phyloP scores from a whole-genome alignment of 2,329 filamentous ascomycete genomes.

The Hypoxylon rubiginosum region DNA sequence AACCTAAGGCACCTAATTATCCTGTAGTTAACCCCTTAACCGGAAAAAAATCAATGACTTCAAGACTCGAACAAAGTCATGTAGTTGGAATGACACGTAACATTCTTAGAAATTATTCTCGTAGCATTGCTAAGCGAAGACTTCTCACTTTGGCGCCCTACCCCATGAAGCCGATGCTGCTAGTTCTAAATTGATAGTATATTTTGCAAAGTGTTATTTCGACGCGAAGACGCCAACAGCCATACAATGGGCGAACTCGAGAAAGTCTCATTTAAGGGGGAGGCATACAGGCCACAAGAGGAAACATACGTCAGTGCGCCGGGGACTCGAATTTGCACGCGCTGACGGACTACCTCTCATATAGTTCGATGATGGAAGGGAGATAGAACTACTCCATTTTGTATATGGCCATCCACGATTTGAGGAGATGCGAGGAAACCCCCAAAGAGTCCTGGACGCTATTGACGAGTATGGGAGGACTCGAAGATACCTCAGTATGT shows the following conservation, averaged over 20 bases:
- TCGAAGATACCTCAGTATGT: slow-evolving; percentile 73
- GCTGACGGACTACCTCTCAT: background rate
- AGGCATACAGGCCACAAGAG: slow-evolving; percentile 59
- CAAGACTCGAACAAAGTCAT: slow-evolving; percentile 30
- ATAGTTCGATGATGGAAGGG: slow-evolving; percentile 77
- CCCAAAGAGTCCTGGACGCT: slow-evolving; percentile 72
- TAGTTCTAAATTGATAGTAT: background rate
- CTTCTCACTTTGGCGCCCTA: background rate
- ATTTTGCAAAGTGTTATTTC: background rate
- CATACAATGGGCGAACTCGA: slow-evolving; percentile 25
- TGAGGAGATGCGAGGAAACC: slow-evolving; percentile 73
- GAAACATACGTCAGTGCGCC: slow-evolving; percentile 54
- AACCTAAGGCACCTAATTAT: background rate
- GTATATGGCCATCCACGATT: slow-evolving; percentile 73
- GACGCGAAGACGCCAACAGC: background rate
- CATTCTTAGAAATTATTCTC: slow-evolving; percentile 13
- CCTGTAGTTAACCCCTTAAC: background rate
- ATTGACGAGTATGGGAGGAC: slow-evolving; percentile 79
- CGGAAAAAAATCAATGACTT: slow-evolving; percentile 40
- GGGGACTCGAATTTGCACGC: background rate
- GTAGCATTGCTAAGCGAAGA: background rate
- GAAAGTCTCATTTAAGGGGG: slow-evolving; percentile 52
- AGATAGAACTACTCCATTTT: slow-evolving; percentile 79
- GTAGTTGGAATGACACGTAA: slow-evolving; percentile 25
- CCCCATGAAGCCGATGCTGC: background rate